phyloP scores from a whole-genome alignment of 106 monocot species.

The Dioscorea dumetorum region DNA sequence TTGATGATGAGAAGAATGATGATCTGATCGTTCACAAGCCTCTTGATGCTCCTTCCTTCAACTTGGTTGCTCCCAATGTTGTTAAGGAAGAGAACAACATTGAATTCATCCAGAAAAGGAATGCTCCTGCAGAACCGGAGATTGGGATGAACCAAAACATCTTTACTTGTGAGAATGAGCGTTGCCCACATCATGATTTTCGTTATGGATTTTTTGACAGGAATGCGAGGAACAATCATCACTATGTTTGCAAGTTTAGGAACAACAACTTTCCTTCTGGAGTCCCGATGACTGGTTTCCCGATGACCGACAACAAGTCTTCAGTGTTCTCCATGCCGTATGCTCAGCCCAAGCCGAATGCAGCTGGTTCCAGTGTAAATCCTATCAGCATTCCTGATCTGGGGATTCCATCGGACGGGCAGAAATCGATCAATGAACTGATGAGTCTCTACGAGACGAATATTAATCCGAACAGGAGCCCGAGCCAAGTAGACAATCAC shows the following conservation, averaged over 20 bases:
- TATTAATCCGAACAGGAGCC: not conserved
- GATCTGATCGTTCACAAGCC: slow-evolving; percentile 6
- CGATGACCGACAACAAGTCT: slow-evolving; percentile 18
- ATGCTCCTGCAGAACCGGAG: not conserved
- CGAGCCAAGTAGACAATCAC: not conserved
- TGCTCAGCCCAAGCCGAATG: slow-evolving; percentile 2
- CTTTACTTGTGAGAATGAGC: slow-evolving; percentile 27
- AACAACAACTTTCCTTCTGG: slow-evolving; percentile 3
- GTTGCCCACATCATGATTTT: slow-evolving; percentile 29
- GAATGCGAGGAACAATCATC: slow-evolving; percentile 27
- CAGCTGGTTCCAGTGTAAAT: slow-evolving; percentile 1
- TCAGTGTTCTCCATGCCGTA: not conserved
- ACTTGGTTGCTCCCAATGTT: not conserved
- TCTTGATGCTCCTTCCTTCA: slow-evolving; percentile 3
- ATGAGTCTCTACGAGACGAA: slow-evolving; percentile 18
- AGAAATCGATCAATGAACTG: slow-evolving; percentile 21
- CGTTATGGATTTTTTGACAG: slow-evolving; percentile 28
- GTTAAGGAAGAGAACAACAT: slow-evolving; percentile 11
- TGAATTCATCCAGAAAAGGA: slow-evolving; percentile 28
- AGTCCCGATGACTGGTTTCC: not conserved
- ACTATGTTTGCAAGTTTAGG: slow-evolving; percentile 4
- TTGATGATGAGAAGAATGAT: slow-evolving; percentile 17
- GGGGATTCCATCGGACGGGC: slow-evolving; percentile 12
- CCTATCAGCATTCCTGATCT: slow-evolving; percentile 5
- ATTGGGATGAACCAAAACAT: not conserved